These are phyloP conservation scores for Kwoniella bestiolae DNA, from an alignment of 768 basidiomycete genomes.

Conservation along the genomic window DNA sequence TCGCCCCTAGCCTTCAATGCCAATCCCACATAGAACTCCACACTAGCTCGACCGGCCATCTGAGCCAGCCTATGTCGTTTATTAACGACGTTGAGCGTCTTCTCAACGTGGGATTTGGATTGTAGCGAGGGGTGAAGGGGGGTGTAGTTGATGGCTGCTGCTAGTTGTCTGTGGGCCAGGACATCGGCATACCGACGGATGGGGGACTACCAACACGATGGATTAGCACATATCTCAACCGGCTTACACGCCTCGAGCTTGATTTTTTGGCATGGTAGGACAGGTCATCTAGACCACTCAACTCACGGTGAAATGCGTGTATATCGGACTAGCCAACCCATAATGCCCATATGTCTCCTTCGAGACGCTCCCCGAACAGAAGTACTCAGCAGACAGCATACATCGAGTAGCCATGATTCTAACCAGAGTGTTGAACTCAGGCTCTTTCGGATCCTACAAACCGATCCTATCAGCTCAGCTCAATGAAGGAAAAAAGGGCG, in stretches of 20 bases:
- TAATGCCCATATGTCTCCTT: conserved; percentile 95
- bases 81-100: conserved; percentile 82
- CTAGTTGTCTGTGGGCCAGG: conserved; percentile 87
- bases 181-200: conserved; percentile 97
- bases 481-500: background rate
- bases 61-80: conserved; percentile 93
- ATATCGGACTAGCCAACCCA: conserved; percentile 94
- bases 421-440: conserved; percentile 95
- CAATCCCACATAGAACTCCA: conserved; percentile 96
- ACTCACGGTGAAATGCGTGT: conserved; percentile 86
- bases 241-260: background rate
- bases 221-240: background rate
- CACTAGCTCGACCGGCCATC: conserved; percentile 93
- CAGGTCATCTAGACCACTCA: too few species aligned
- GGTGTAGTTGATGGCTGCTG: conserved; percentile 82
- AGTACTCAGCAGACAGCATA: conserved; percentile 98
- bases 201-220: conserved; percentile 65
- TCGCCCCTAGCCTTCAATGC: conserved; percentile 69
- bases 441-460: conserved; percentile 74
- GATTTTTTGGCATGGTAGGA: background rate
- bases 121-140: conserved; percentile 86
- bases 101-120: conserved; percentile 85
- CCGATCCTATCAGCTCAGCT: too few species aligned
- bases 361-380: conserved; percentile 90
- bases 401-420: conserved; percentile 99